Evolutionary conservation across 129 eudicot species (phyloP).

Genomic region (Saposhnikovia divaricata): DNA sequence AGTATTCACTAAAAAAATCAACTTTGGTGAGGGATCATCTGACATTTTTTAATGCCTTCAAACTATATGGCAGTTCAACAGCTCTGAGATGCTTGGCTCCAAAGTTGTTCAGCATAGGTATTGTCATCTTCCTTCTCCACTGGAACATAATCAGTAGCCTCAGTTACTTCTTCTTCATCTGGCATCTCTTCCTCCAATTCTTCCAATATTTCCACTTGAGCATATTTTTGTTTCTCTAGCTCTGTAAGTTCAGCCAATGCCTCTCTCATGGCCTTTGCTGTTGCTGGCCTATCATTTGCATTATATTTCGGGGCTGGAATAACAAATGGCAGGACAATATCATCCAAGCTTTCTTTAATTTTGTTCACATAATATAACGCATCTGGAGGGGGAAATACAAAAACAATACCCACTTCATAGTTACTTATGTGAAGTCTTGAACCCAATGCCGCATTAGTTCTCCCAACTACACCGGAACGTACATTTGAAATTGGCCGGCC

Average conservation of each 20-base stretch:
- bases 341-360: slow-evolving; percentile 38
- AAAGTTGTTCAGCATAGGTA: slow-evolving; percentile 74
- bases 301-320: slow-evolving; percentile 87
- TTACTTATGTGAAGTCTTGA: slow-evolving; percentile 76
- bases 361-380: background rate
- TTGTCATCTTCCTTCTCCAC: slow-evolving; percentile 75
- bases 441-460: slow-evolving; percentile 39
- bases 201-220: slow-evolving; percentile 14
- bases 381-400: slow-evolving; percentile 55
- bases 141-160: slow-evolving; percentile 24
- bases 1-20: background rate
- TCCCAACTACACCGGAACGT: slow-evolving; percentile 11
- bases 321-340: slow-evolving; percentile 61
- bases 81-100: slow-evolving; percentile 54
- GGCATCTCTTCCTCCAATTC: slow-evolving; percentile 50
- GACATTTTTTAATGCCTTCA: background rate
- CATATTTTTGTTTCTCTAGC: slow-evolving; percentile 25
- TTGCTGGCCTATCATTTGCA: slow-evolving; percentile 59
- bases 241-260: slow-evolving; percentile 38
- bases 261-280: slow-evolving; percentile 67
- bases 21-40: background rate
- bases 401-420: slow-evolving; percentile 76
- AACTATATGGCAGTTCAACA: slow-evolving; percentile 10
- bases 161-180: slow-evolving; percentile 57
- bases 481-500: slow-evolving; percentile 58